Evolutionary conservation across 148 eudicot species (phyloP).

Genomic region (Chenopodium berlandieri): DNA sequence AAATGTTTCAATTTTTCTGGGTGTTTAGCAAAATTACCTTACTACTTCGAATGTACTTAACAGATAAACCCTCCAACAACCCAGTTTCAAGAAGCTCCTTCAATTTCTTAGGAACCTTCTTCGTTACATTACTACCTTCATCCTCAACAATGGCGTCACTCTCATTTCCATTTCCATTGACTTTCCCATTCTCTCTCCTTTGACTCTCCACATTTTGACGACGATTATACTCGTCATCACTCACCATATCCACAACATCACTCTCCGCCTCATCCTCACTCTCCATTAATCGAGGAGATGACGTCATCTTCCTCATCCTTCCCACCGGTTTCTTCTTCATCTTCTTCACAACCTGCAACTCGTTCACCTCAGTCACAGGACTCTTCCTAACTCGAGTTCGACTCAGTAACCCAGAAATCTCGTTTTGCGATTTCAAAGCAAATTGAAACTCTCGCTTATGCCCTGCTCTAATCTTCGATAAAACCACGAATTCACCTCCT

Average conservation of each 20-base stretch:
- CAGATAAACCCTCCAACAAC: conserved; percentile 65
- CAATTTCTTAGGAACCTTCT: conserved; percentile 30
- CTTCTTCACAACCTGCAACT: neutral
- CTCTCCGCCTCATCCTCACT: conserved; percentile 38
- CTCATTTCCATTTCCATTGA: conserved; percentile 15
- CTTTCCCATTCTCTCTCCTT: conserved; percentile 21
- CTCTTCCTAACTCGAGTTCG: conserved; percentile 47
- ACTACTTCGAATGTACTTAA: conserved; percentile 51
- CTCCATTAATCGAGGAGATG: neutral
- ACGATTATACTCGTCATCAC: conserved; percentile 32
- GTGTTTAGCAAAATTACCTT: conserved; percentile 37
- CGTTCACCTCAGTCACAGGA: neutral
- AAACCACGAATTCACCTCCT: conserved; percentile 36
- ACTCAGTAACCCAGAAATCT: conserved; percentile 36
- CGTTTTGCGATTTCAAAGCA: conserved; percentile 56
- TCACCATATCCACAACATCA: conserved; percentile 30
- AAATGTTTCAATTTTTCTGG: neutral
- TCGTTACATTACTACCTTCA: neutral
- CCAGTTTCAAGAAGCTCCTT: conserved; percentile 49
- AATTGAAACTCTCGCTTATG: conserved; percentile 42
- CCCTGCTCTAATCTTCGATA: conserved; percentile 41
- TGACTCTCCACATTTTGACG: conserved; percentile 20
- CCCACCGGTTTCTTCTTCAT: conserved; percentile 23
- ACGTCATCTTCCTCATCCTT: conserved; percentile 4
- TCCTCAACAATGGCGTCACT: conserved; percentile 22